A percentile compares a stretch with the other conserved stretches of the same genome.
These are phyloP conservation scores for Achlya hypogyna DNA, from an alignment of 352 stramenopile genomes.

Conservation along the genomic window DNA sequence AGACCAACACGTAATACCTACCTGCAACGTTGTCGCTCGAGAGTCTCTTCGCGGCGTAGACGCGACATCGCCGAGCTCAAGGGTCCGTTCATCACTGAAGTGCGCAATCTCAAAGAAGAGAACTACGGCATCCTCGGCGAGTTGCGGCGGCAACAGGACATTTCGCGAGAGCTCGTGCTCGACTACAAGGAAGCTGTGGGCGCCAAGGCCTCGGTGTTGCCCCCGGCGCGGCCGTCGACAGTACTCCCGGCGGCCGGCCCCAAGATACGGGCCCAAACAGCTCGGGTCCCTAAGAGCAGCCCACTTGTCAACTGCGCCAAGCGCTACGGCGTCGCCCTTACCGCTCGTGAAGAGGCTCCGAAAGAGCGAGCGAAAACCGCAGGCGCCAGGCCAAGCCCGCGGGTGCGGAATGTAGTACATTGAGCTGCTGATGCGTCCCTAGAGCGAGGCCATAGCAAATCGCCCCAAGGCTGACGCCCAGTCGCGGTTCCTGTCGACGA, in stretches of 20 bases:
- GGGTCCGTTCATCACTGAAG: constrained; percentile 42
- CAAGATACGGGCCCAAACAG: neutral
- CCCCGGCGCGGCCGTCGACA: neutral
- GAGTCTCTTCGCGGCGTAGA: neutral
- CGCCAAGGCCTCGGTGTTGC: too few relatives aligned
- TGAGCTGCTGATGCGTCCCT: neutral
- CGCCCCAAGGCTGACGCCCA: too few relatives aligned
- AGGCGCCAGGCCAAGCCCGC: neutral
- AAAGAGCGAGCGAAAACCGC: neutral
- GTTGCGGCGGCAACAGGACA: constrained; percentile 58
- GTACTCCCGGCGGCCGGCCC: neutral
- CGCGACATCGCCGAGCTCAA: constrained; percentile 38
- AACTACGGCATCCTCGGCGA: constrained; percentile 56
- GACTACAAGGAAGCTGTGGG: constrained; percentile 33
- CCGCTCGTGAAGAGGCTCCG: neutral
- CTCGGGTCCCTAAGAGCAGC: neutral
- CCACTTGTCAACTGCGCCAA: neutral
- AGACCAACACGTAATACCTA: neutral
- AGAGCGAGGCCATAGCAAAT: too few relatives aligned
- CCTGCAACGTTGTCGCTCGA: neutral
- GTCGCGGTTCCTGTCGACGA: neutral
- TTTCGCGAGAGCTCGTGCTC: constrained; percentile 53
- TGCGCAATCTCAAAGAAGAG: constrained; percentile 54
- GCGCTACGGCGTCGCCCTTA: neutral
- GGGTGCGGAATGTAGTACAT: neutral